phyloP scores from a whole-genome alignment of 139 green algal species.

The Chlamydomonas incerta region DNA sequence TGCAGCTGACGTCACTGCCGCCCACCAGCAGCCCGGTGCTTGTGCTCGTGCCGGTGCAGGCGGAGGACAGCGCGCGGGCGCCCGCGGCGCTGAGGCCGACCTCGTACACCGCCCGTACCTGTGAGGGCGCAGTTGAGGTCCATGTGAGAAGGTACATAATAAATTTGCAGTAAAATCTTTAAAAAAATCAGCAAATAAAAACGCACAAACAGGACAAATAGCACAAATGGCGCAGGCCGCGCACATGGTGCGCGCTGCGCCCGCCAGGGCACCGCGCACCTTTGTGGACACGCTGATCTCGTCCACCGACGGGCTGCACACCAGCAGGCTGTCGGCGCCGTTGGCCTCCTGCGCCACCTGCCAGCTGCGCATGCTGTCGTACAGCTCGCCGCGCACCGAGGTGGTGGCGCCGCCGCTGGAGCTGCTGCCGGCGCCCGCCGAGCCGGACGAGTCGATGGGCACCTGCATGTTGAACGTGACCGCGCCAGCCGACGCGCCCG shows the following conservation, averaged over 20 bases:
- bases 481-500: neutral
- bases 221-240: too few species aligned
- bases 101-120: conserved; percentile 24
- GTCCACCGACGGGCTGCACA: conserved; percentile 3
- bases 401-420: neutral
- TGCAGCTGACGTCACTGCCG: too few species aligned
- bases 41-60: neutral
- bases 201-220: neutral
- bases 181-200: too few species aligned
- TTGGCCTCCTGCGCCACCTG: conserved; percentile 1
- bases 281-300: conserved; percentile 20
- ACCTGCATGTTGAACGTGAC: neutral
- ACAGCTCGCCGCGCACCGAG: neutral
- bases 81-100: conserved; percentile 11
- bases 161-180: too few species aligned
- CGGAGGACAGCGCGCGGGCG: neutral
- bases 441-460: neutral
- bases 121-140: neutral
- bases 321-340: neutral
- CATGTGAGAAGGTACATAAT: too few species aligned
- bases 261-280: too few species aligned
- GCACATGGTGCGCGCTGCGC: too few species aligned
- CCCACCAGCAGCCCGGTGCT: too few species aligned
- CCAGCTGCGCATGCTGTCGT: conserved; percentile 21
- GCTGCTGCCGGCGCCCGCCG: neutral